Percentiles rank a stretch among this genome's conserved stretches.
These are phyloP conservation scores for Pseudocercospora pini-densiflorae DNA, from an alignment of 2,329 filamentous ascomycete genomes.

Conservation along the genomic window DNA sequence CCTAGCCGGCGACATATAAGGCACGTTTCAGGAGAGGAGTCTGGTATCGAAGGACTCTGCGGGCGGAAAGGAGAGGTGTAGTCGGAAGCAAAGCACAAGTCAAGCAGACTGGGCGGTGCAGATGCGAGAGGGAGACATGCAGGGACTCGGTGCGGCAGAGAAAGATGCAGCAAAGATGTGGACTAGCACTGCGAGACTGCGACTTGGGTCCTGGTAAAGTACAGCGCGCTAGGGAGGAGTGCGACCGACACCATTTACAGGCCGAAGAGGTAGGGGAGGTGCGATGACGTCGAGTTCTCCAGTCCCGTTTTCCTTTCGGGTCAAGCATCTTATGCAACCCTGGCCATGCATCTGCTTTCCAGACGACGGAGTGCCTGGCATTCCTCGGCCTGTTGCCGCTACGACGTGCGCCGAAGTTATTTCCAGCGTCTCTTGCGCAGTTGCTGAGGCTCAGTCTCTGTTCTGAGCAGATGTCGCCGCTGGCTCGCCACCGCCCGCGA, in stretches of 20 bases:
- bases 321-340: neutral
- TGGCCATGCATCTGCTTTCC: neutral
- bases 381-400: constrained; percentile 1
- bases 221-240: neutral
- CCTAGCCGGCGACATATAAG: neutral
- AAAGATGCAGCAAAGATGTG: neutral
- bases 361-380: neutral
- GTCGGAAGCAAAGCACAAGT: constrained; percentile 2
- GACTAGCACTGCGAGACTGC: neutral
- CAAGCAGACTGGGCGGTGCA: constrained; percentile 10
- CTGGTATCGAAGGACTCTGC: neutral
- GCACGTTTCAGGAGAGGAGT: neutral
- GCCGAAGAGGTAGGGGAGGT: neutral
- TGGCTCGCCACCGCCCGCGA: constrained; percentile 3
- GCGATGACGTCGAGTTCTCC: constrained; percentile 1
- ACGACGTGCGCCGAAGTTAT: neutral
- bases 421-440: neutral
- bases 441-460: neutral
- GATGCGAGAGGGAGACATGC: constrained; percentile 8
- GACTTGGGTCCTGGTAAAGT: neutral
- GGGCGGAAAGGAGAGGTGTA: neutral
- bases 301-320: neutral
- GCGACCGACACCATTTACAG: neutral
- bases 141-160: constrained; percentile 10
- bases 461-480: neutral